Percentiles rank a stretch among this genome's conserved stretches.
Conservation (phyloP, 108 stramenopile species). For the Schizochytrium sp. region DNA sequence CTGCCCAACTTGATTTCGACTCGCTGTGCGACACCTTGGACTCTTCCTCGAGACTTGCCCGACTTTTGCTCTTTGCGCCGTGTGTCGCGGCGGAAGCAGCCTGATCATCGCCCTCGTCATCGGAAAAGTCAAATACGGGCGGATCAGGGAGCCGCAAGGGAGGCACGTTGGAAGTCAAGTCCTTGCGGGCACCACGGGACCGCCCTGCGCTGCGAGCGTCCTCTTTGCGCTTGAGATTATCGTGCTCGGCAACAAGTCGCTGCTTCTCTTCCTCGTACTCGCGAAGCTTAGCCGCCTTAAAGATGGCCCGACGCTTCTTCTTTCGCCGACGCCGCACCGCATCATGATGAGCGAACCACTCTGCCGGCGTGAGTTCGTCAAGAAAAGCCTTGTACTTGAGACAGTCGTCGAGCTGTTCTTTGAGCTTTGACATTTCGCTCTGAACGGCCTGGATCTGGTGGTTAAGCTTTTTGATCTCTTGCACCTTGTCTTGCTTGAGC, state of each 20-base stretch:
- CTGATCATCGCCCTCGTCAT: not conserved
- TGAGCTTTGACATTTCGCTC: conserved; percentile 55
- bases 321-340: not conserved
- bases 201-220: conserved; percentile 17
- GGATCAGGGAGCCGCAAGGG: not conserved
- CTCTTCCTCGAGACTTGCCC: conserved; percentile 3
- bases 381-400: conserved; percentile 55
- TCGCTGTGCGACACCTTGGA: too few species aligned
- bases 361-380: conserved; percentile 49
- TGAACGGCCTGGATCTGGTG: conserved; percentile 55
- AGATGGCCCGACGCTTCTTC: conserved; percentile 19
- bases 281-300: not conserved
- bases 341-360: conserved; percentile 44
- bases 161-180: not conserved
- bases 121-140: conserved; percentile 17
- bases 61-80: not conserved
- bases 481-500: conserved; percentile 52
- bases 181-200: not conserved
- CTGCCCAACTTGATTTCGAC: not conserved
- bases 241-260: conserved; percentile 12
- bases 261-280: conserved; percentile 9
- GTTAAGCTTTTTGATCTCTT: conserved; percentile 58
- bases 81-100: too few species aligned
- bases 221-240: conserved; percentile 35
- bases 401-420: conserved; percentile 58